Base-by-base conservation (phyloP, 2,329 filamentous ascomycete species). In the Zasmidium citrigriseum region DNA sequence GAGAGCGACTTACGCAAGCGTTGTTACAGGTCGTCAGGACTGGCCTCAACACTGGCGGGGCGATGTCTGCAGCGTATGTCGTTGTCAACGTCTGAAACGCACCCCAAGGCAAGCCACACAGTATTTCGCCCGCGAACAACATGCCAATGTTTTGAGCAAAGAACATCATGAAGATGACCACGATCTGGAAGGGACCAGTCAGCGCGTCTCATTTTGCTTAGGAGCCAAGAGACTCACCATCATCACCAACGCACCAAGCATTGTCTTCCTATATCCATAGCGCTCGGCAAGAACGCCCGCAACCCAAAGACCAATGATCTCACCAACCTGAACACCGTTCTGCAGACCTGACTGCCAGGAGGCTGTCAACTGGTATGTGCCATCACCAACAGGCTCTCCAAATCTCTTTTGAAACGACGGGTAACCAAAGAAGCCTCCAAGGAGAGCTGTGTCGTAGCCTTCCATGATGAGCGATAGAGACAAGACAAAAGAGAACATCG, bases 241-340 rank as follows among this genome's bases (percentile, higher is more conserved):
- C 27, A 29, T 29, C 7, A 29, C 27, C 27, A 29, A 14, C 27
- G 27, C 27, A 7, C 27, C 27, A 29, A 29, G 27, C 61, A 89
- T 82, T 25, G 85, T 88, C 67, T 82, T 65, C 21, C 64, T 60
- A 25, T 64, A 69, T 4, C 70, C 70, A 46, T 61, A 67, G 10
- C 63, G 58, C 72, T 89, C 86, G 16, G 84, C 85, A 49, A 88
- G 72, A 71, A 80, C 85, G 45, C 87, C 88, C 68, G 88, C 89
- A 71, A 89, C 77, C 63, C 88, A 75, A 50, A 89, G 78, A 16
- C 88, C 88, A 57, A 89, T 80, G 53, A 90, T 85, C 68, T 87
- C 70, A 55, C 65, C 67, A 3, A 61, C 47, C 54, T 81, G 79
- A 53, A 82, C 82, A 23, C 82, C 84, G 57, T 84, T 84, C 5